Conservation (phyloP, 495 filamentous ascomycete genomes). For the Melanomma pulvis-pyrius region DNA sequence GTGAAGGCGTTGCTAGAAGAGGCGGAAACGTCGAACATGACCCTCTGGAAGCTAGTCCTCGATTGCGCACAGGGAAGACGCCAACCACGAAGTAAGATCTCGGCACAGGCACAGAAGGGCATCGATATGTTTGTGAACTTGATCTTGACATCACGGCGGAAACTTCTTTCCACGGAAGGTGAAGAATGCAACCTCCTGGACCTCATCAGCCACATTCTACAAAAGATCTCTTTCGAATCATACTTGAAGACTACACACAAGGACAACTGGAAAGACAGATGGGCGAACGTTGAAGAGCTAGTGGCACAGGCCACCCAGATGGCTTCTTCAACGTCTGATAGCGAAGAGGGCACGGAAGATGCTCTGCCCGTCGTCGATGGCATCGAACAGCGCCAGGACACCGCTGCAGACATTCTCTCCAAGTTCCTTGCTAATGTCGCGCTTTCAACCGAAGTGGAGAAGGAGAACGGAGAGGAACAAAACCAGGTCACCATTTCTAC, state of each 20-base stretch:
- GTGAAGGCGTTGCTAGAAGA: slow-evolving; percentile 71
- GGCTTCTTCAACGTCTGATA: slow-evolving; percentile 44
- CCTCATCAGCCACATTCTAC: slow-evolving; percentile 74
- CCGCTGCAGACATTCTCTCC: slow-evolving; percentile 69
- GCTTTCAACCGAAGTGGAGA: slow-evolving; percentile 72
- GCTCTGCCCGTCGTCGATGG: slow-evolving; percentile 76
- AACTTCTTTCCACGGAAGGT: slow-evolving; percentile 53
- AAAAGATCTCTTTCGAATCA: slow-evolving; percentile 71
- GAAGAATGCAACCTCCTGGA: slow-evolving; percentile 60
- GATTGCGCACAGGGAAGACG: slow-evolving; percentile 71
- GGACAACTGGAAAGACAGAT: slow-evolving; percentile 74
- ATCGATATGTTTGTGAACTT: slow-evolving; percentile 63
- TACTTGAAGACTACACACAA: slow-evolving; percentile 71
- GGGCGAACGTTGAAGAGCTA: slow-evolving; percentile 92
- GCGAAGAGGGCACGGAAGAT: slow-evolving; percentile 61
- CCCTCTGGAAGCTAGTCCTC: slow-evolving; percentile 74
- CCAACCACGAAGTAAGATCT: slow-evolving; percentile 67
- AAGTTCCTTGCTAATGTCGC: slow-evolving; percentile 89
- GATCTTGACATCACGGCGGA: slow-evolving; percentile 63
- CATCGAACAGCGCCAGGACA: slow-evolving; percentile 64
- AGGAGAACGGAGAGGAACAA: slow-evolving; percentile 59
- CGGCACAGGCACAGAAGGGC: slow-evolving; percentile 66
- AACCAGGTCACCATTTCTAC: slow-evolving; percentile 89
- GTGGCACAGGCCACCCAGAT: slow-evolving; percentile 77
- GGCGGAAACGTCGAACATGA: slow-evolving; percentile 64